A percentile compares a stretch with the other conserved stretches of the same genome.
Conservation (phyloP, 2,329 filamentous ascomycete species). For the Fusarium clavum region DNA sequence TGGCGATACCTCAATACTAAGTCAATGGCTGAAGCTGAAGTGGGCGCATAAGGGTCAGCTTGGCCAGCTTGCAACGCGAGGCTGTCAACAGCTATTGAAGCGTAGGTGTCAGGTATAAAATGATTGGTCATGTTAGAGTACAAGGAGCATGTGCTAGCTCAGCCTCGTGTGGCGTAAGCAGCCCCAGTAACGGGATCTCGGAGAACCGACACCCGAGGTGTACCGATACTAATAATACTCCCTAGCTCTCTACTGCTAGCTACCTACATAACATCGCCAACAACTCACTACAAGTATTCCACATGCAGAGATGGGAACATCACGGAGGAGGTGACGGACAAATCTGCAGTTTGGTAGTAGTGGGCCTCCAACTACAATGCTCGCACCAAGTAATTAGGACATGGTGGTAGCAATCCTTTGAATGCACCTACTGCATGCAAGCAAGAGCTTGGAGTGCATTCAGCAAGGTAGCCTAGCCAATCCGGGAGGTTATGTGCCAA, state of each 20-base stretch:
- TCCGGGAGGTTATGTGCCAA: constrained; percentile 10
- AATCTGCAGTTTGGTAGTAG: constrained; percentile 20
- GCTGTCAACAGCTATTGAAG: constrained; percentile 32
- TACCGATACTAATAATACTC: background rate
- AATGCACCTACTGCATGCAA: constrained; percentile 8
- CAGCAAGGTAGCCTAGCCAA: background rate
- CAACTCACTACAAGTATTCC: constrained; percentile 4
- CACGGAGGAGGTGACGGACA: constrained; percentile 10
- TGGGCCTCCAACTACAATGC: background rate
- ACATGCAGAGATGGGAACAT: constrained; percentile 9
- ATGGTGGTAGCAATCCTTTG: background rate
- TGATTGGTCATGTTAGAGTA: constrained; percentile 31
- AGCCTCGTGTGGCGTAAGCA: constrained; percentile 32
- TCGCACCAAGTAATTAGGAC: background rate
- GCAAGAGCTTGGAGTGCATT: constrained; percentile 34
- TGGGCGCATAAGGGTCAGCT: constrained; percentile 37
- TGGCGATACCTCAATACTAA: constrained; percentile 9
- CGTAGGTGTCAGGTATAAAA: constrained; percentile 1
- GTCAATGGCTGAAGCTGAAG: constrained; percentile 31
- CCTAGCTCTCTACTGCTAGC: background rate
- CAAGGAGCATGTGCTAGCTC: background rate
- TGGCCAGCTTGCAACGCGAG: constrained; percentile 48
- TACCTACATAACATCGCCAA: background rate
- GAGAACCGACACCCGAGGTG: constrained; percentile 7
- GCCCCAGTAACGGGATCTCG: constrained; percentile 15